Evolutionary conservation across 169 alveolate genomes (phyloP).

Genomic region (Theileria equi): DNA sequence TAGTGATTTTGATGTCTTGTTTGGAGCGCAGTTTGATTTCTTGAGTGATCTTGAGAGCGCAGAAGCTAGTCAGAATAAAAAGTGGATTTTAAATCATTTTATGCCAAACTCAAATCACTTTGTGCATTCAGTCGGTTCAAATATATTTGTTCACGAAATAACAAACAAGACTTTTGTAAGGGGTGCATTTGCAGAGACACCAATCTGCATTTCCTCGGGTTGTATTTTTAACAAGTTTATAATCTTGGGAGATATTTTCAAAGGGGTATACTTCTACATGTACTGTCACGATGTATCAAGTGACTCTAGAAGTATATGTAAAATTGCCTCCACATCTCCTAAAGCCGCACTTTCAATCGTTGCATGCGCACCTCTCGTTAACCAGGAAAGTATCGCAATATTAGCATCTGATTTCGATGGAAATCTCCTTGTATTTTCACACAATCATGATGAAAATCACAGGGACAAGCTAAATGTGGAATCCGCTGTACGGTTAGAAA

Average conservation of each 20-base stretch:
- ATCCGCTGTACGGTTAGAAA: slow-evolving; percentile 25
- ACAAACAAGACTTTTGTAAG: slow-evolving; percentile 32
- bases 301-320: slow-evolving; percentile 43
- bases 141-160: slow-evolving; percentile 56
- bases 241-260: slow-evolving; percentile 45
- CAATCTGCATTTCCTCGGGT: slow-evolving; percentile 44
- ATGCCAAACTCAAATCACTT: slow-evolving; percentile 30
- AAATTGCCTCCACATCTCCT: slow-evolving; percentile 35
- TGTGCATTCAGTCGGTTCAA: slow-evolving; percentile 60
- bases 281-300: slow-evolving; percentile 38
- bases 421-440: slow-evolving; percentile 31
- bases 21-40: slow-evolving; percentile 30
- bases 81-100: slow-evolving; percentile 30
- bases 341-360: slow-evolving; percentile 47
- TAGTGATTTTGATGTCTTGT: slow-evolving; percentile 26
- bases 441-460: slow-evolving; percentile 11
- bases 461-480: slow-evolving; percentile 30
- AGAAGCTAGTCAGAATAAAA: background rate
- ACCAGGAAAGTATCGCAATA: slow-evolving; percentile 22
- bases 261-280: slow-evolving; percentile 58
- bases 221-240: slow-evolving; percentile 55
- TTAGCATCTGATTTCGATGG: slow-evolving; percentile 35
- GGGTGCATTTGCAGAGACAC: slow-evolving; percentile 66
- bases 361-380: slow-evolving; percentile 48
- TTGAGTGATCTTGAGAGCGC: slow-evolving; percentile 11